Base-by-base conservation (phyloP, 2,329 filamentous ascomycete genomes). In the Alternaria sp. region DNA sequence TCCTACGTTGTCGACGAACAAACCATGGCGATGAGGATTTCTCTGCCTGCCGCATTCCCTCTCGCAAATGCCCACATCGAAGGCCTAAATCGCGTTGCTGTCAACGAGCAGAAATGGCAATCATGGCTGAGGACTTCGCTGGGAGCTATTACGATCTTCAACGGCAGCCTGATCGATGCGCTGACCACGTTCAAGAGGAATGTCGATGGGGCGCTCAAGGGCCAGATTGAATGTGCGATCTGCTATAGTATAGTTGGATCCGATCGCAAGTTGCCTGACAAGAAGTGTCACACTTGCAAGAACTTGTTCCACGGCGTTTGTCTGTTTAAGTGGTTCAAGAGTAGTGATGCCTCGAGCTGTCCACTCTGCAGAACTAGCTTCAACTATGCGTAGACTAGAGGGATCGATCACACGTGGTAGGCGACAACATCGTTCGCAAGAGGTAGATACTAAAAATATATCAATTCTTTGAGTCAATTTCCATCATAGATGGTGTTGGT, bases 321-420 rank as follows among this genome's bases (percentile, higher is more conserved):
- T 82, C 81, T 99, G 81, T 97, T 93, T 83, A 94, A 95, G 81
- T 99, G 96, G 96, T 98, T 99, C 84, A 92, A 93, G 85, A 95
- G 87, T 72, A 97, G 93, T 78, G 96, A 93, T 80, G 90, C 93
- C 75, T 96, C 92, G 74, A 95, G 91, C 52, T 99, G 96, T 80
- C 96, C 96, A 51, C 83, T 99, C 67, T 99, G 96, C 81, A 87
- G 96, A 72, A 97, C 96, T 78, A 90, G 91, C 21, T 97, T 97
- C 78, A 87, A 87, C 68, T 89, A 88, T 80, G 84, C 83, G 10
- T 79, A 72, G 56, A 19, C 7, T 25, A 23, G 17, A 28, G 11
- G 17, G 8, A 17, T 15, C 7, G 21, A 49, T 19, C 9, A 28
- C 13, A 4, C 13, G 15, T 1, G 26, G 6, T 30, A 25, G 32